Evolutionary conservation across 1,139 yeast genomes (phyloP), one percentile per base, ranked within the genome.

Genomic region (Sugiyamaella novakii): DNA sequence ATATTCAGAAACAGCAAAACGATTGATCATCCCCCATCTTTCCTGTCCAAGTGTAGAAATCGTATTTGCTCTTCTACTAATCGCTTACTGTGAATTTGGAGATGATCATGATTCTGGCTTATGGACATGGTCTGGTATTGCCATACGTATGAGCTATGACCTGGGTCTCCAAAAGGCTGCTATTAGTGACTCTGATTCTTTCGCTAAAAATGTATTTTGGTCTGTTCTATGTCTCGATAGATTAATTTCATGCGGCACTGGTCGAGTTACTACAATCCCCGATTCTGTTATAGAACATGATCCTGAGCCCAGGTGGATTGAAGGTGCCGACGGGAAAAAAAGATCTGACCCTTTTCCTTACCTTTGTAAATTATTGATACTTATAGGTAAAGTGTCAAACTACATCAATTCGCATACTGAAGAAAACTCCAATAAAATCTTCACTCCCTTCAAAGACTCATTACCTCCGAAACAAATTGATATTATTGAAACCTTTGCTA

Each of bases 101-200:
- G 59, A 58, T 21, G 66, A 62, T 38, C 51, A 64, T 14, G 66
- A 62, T 40, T 60, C 64, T 7, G 66, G 66, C 0, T 51, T 62
- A 27, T 62, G 66, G 66, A 51, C 59, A 25, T 62, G 66, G 66
- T 54, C 60, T 3, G 66, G 66, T 2, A 60, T 62, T 55, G 66
- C 66, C 1, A 60, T 62, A 28, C 55, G 66, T 7, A 62, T 62
- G 66, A 55, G 65, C 47, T 54, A 51, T 50, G 66, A 62, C 38
- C 52, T 62, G 27, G 66, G 66, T 3, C 54, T 62, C 2, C 66
- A 62, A 38, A 62, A 62, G 18, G 39, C 39, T 5, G 7, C 18
- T 34, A 25, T 22, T 3, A 50, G 46, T 31, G 50, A 51, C 10
- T 38, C 38, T 11, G 40, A 43, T 14, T 12, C 28, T n/a, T 45